These are phyloP conservation scores for Lactifluus echinatus DNA, from an alignment of 768 basidiomycete genomes.

Conservation along the genomic window DNA sequence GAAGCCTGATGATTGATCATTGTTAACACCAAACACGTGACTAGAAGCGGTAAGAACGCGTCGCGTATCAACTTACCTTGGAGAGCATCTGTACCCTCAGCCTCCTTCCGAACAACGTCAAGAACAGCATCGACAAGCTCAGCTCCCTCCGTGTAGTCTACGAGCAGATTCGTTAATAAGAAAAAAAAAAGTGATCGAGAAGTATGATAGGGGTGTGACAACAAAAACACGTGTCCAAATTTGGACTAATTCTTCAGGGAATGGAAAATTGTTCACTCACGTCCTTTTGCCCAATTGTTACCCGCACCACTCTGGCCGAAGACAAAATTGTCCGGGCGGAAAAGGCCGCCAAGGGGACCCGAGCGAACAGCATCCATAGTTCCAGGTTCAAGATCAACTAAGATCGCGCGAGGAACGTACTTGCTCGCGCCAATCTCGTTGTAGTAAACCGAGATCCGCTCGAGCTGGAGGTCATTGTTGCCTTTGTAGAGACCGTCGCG, in stretches of 20 bases:
- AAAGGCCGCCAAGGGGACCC: conserved; percentile 82
- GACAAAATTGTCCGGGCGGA: conserved; percentile 98
- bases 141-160: conserved; percentile 91
- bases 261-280: conserved; percentile 42
- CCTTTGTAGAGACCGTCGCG: conserved; percentile 91
- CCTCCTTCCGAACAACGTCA: conserved; percentile 98
- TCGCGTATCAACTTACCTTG: conserved; percentile 58
- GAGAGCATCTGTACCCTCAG: conserved; percentile 93
- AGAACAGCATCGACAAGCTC: conserved; percentile 97
- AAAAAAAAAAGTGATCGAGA: conserved; percentile 18
- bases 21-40: conserved; percentile 10
- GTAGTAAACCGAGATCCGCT: conserved; percentile 97
- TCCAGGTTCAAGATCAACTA: conserved; percentile 96
- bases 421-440: conserved; percentile 93
- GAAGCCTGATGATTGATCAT: conserved; percentile 55
- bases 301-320: conserved; percentile 97
- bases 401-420: conserved; percentile 96
- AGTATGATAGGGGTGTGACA: conserved; percentile 16
- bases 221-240: conserved; percentile 4
- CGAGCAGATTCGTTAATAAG: conserved; percentile 10
- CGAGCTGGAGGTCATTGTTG: conserved; percentile 89
- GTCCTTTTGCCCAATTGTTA: conserved; percentile 99
- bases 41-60: conserved; percentile 14
- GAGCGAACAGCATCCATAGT: conserved; percentile 91
- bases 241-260: neutral